Base-by-base conservation (phyloP, 306 rosid species). In the Rosa lucieae region DNA sequence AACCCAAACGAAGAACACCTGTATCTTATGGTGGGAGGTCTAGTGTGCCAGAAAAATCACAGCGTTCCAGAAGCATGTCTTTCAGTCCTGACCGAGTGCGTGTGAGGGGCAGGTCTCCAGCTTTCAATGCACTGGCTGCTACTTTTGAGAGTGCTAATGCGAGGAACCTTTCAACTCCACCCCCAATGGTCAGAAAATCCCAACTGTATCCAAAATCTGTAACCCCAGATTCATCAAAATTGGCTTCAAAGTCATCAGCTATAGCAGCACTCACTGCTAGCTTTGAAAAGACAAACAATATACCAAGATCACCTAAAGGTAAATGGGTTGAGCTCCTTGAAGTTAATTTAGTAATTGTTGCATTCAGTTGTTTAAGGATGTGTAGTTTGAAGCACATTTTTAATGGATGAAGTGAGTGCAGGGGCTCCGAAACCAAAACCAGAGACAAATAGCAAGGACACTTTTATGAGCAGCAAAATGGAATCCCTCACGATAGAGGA, bases 21-120 rank as follows among this genome's bases (percentile, higher is more conserved):
- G 88, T 84, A 65, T 84, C 96, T 55, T 91, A 84, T 80, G 97
- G 98, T 47, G 99, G 96, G 75, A 88, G 99, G 85, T 92, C 97
- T 18, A 78, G 92, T 51, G 86, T 78, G 74, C 97, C 99, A 13
- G 98, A 93, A 23, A 90, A 93, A 79, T 83, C 97, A 49, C 98
- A 90, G 87, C 97, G 98, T 67, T 91, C 98, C 21, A 92, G 99
- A 76, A 96, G 99, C 84, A 88, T 96, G 90, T 96, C 97, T 51
- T 93, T 89, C 55, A 91, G 96, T 77, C 92, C 99, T 43, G 99
- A 96, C 53, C 97, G 96, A 74, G 93, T 84, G 47, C 98, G 99
- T 76, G 98, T 88, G 72, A 86, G 99, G 85, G 99, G 99, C 21
- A 90, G 99, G 80, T 96, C 99, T 83, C 99, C 99, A 53, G 98